Percentiles rank a stretch among this genome's conserved stretches.
These are phyloP conservation scores for Ceratocystis ficicola DNA, from an alignment of 2,329 filamentous ascomycete genomes.

Conservation along the genomic window DNA sequence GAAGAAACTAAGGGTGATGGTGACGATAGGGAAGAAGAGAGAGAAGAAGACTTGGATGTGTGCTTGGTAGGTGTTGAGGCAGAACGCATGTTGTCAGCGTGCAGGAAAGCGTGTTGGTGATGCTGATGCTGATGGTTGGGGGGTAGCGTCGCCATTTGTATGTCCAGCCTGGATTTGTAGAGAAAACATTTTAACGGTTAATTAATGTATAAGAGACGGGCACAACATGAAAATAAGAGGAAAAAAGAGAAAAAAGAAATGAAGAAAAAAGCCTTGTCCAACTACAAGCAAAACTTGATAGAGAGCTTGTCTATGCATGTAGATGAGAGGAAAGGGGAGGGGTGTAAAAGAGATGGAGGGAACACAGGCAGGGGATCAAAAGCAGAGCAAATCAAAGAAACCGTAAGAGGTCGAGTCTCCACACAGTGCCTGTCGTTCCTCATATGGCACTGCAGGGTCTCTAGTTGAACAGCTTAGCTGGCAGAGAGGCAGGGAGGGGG, in stretches of 20 bases:
- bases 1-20: conserved; percentile 54
- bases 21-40: conserved; percentile 41
- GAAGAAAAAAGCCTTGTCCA: not conserved
- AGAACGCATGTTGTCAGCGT: conserved; percentile 29
- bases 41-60: conserved; percentile 47
- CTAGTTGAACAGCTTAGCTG: not conserved
- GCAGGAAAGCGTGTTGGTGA: conserved; percentile 36
- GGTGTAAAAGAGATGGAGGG: not conserved
- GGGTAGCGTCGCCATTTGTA: conserved; percentile 57
- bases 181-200: not conserved
- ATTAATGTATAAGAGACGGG: conserved; percentile 8
- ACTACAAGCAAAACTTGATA: not conserved
- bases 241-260: not conserved
- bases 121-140: conserved; percentile 40
- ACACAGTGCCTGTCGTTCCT: not conserved
- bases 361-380: not conserved
- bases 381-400: not conserved
- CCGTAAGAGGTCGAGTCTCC: not conserved
- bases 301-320: conserved; percentile 1
- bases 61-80: conserved; percentile 22
- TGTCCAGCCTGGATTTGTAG: conserved; percentile 27
- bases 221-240: not conserved
- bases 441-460: not conserved
- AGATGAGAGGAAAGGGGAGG: not conserved
- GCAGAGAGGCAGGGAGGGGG: not conserved